These are phyloP conservation scores for Apiospora malaysiana DNA, from an alignment of 2,329 filamentous ascomycete genomes.

Conservation along the genomic window DNA sequence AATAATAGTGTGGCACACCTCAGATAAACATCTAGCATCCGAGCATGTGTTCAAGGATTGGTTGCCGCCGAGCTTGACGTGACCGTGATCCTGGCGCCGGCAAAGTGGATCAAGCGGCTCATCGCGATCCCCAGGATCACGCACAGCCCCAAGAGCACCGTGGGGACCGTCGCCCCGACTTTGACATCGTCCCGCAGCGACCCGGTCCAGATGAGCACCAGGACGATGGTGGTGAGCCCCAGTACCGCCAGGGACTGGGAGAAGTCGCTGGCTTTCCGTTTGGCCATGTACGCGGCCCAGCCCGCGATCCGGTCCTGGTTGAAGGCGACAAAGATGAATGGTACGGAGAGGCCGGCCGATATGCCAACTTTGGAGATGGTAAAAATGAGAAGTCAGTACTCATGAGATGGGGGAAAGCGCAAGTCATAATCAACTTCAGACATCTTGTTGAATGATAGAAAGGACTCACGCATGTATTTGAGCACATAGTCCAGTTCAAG, in stretches of 20 bases:
- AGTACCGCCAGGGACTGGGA: background rate
- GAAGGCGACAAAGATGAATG: constrained; percentile 34
- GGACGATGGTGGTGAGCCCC: background rate
- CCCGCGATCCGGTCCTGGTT: background rate
- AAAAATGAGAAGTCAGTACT: background rate
- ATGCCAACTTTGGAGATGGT: constrained; percentile 19
- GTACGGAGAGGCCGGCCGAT: constrained; percentile 31
- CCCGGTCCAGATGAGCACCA: background rate
- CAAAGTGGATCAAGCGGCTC: too few species aligned
- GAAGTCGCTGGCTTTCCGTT: background rate
- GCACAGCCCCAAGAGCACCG: background rate
- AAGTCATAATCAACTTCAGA: too few species aligned
- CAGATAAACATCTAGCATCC: too few species aligned
- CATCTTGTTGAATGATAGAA: too few species aligned
- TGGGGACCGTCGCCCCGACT: background rate
- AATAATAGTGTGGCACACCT: too few species aligned
- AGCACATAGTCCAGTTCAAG: background rate
- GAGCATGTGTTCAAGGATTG: too few species aligned
- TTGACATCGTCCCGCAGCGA: background rate
- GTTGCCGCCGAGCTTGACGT: too few species aligned
- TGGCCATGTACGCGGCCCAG: background rate
- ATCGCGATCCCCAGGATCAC: background rate
- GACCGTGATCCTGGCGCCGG: too few species aligned
- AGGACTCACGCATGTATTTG: background rate
- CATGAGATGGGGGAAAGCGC: too few species aligned